Percentiles rank a stretch among this genome's conserved stretches.
These are phyloP conservation scores for Picochlorum sp. DNA, from an alignment of 139 green algal species.

Conservation along the genomic window DNA sequence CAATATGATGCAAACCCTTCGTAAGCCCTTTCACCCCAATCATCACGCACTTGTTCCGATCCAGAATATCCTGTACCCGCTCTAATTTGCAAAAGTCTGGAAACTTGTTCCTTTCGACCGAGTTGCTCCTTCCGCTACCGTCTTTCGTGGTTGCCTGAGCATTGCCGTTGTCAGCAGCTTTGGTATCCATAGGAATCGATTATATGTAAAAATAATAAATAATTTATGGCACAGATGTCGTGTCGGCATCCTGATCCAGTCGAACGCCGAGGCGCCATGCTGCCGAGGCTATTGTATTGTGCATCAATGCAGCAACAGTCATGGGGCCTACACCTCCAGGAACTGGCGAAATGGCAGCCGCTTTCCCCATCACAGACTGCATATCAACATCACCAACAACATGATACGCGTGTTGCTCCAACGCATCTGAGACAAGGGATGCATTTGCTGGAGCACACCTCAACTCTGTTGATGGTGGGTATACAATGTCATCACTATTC, in stretches of 20 bases:
- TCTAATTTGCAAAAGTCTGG: conserved; percentile 33
- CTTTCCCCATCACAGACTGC: conserved; percentile 42
- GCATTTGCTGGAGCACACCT: no score
- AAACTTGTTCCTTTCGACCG: not conserved
- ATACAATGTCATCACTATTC: not conserved
- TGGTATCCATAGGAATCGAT: no score
- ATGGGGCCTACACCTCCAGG: conserved; percentile 94
- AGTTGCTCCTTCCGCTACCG: no score
- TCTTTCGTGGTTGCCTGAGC: no score
- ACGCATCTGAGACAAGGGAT: no score
- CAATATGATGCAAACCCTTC: not conserved
- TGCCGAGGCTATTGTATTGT: conserved; percentile 27
- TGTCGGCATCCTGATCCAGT: not conserved
- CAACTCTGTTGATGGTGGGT: no score
- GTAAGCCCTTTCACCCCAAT: not conserved
- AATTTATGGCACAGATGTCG: not conserved
- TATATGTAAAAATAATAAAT: no score
- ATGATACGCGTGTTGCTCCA: conserved; percentile 18
- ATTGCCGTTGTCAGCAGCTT: no score
- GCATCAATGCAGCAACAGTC: conserved; percentile 94
- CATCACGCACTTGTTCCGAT: conserved; percentile 40
- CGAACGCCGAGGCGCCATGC: not conserved
- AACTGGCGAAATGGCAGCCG: conserved; percentile 84
- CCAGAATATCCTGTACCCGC: conserved; percentile 34
- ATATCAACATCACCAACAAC: conserved; percentile 87